Evolutionary conservation across 2,329 filamentous ascomycete species (phyloP).

Genomic region (Xylaria sp.): DNA sequence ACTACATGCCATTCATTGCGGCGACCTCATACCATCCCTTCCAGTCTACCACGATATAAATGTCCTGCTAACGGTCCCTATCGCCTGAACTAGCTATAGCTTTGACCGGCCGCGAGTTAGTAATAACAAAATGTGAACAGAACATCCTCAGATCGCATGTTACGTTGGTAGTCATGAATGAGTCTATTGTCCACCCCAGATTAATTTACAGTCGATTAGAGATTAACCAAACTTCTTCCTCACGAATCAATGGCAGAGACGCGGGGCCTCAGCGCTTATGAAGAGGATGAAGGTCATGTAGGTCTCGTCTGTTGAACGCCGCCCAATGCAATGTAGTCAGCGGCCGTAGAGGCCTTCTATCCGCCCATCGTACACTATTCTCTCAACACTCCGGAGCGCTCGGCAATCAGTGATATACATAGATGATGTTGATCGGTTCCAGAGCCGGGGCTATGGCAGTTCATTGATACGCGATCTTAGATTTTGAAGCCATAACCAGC

Average conservation of each 20-base stretch:
- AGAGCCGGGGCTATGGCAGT: not conserved
- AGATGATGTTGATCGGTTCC: not conserved
- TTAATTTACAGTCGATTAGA: conserved; percentile 7
- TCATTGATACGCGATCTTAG: conserved; percentile 45
- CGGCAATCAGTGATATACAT: conserved; percentile 26
- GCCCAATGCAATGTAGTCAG: conserved; percentile 37
- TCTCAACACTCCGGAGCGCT: conserved; percentile 4
- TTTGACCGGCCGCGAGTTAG: not conserved
- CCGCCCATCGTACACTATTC: conserved; percentile 34
- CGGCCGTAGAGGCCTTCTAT: conserved; percentile 30
- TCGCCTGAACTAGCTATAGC: not conserved
- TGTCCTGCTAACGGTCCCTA: not conserved
- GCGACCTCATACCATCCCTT: not conserved
- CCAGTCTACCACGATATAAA: not conserved
- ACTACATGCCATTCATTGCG: not conserved
- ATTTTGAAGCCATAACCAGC: conserved; percentile 88
- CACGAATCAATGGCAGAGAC: not conserved
- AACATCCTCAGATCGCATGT: not conserved
- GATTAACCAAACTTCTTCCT: not conserved
- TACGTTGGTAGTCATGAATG: conserved; percentile 4
- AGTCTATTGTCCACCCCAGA: conserved; percentile 4
- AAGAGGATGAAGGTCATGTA: conserved; percentile 8
- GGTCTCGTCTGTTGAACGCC: conserved; percentile 37
- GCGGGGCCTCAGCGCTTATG: not conserved
- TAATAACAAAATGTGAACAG: not conserved